phyloP scores from a whole-genome alignment of 225 moss, liverwort and hornwort genomes.

The Antitrichia curtipendula region DNA sequence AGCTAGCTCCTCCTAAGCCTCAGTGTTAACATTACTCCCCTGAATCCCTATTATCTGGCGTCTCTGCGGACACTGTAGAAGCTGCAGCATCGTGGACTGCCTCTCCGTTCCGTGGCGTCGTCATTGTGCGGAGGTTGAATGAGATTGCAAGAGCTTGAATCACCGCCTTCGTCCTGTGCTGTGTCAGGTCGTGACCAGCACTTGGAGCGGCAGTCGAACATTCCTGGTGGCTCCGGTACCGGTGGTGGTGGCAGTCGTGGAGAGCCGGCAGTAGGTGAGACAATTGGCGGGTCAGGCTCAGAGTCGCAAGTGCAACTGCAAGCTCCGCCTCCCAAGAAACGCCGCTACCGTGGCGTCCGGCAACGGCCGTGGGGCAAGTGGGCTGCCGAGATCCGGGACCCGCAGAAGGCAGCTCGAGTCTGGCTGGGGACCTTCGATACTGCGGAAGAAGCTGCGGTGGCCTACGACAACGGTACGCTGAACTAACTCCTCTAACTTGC shows the following conservation, averaged over 20 bases:
- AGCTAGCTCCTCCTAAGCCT: neutral
- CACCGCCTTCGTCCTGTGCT: neutral
- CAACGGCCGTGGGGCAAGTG: constrained; percentile 39
- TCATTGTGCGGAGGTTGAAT: constrained; percentile 9
- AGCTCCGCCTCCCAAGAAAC: constrained; percentile 12
- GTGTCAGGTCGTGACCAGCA: neutral
- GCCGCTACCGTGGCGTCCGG: constrained; percentile 65
- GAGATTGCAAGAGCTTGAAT: neutral
- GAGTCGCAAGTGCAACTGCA: neutral
- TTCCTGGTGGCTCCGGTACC: neutral
- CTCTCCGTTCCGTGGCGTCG: neutral
- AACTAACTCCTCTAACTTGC: neutral
- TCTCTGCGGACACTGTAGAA: no score
- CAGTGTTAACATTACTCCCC: neutral
- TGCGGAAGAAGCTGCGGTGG: constrained; percentile 59
- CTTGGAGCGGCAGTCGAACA: neutral
- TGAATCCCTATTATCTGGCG: neutral
- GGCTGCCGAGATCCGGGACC: constrained; percentile 86
- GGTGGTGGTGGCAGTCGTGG: neutral
- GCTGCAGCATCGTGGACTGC: neutral
- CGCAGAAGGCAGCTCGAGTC: constrained; percentile 73
- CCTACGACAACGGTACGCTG: constrained; percentile 44
- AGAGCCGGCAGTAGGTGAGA: neutral
- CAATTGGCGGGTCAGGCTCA: neutral
- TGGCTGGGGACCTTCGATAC: constrained; percentile 70